Base-by-base conservation (phyloP, 2,329 filamentous ascomycete genomes). In the Ploettnerulaceae sp. region DNA sequence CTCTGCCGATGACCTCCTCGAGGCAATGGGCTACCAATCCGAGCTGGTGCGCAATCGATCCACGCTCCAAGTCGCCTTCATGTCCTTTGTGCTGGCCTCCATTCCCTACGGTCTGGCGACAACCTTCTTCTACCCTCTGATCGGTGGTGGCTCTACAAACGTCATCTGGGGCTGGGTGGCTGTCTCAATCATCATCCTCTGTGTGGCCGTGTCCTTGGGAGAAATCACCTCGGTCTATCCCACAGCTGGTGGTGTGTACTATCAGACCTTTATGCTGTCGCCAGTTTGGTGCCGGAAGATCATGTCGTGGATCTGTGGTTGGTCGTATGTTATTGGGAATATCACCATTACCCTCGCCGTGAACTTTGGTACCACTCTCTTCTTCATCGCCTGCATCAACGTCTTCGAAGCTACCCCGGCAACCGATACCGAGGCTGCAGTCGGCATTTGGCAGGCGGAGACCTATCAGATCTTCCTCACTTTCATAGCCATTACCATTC, bases 151-250 rank as follows among this genome's bases (percentile, higher is more conserved):
- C 2, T 79, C 82, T 6, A 76, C 79, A 49, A 77, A 79, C 60
- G 79, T 87, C 60, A 81, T 88, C 62, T 86, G 82, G 82, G 84
- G 82, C 32, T 86, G 83, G 81, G 66, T 85, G 24, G 68, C 69
- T 32, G 81, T 87, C 26, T 84, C 80, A n/a, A 54, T 76, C 48
- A 84, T 87, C 64, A 83, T 86, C 57, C 65, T 85, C 56, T 84
- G 81, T 64, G 81, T 88, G 29, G 83, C 83, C 25, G 69, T 74
- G 5, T 86, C 82, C 14, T 73, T 86, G 20, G 82, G 81, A 55
- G 84, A 88, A 68, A 86, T 88, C 63, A 86, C 82, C 49, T 83
- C 79, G 57, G 81, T 85, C 24, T 87, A 84, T 60, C 83, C 83
- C 25, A 86, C 82, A 20, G 81, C 81, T 47, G 82, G 82, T 62